Percentiles rank a stretch among this genome's conserved stretches.
Conservation (phyloP, 2,329 filamentous ascomycete species). For the Fusarium sublunatum region DNA sequence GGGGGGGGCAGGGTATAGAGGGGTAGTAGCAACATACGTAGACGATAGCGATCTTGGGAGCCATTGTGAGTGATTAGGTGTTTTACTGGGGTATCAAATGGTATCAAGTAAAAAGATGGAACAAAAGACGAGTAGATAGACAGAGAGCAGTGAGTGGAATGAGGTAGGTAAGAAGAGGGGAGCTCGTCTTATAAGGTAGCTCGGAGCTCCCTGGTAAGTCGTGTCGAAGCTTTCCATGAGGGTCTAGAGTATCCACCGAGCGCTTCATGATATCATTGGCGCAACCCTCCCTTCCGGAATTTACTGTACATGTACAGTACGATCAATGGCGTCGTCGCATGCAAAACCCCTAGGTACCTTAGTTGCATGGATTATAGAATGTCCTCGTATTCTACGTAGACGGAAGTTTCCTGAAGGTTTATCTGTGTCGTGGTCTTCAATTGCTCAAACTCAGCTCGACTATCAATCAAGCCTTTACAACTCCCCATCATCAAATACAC, state of each 20-base stretch:
- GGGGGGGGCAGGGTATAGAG: conserved; percentile 11
- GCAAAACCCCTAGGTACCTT: background rate
- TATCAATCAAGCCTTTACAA: no score
- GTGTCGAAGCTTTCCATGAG: conserved; percentile 16
- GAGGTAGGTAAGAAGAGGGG: conserved; percentile 7
- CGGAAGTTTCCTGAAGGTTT: background rate
- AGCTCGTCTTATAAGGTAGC: conserved; percentile 43
- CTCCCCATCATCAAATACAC: no score
- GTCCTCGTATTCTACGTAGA: background rate
- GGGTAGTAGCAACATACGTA: conserved; percentile 72
- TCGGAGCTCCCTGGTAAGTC: conserved; percentile 9
- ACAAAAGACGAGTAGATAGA: conserved; percentile 4
- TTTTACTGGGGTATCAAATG: conserved; percentile 18
- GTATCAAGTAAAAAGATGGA: background rate
- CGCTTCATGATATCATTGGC: conserved; percentile 34
- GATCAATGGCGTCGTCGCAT: conserved; percentile 13
- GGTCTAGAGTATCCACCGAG: background rate
- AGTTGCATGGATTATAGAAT: no score
- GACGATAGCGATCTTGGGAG: conserved; percentile 91
- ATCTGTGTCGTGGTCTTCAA: no score
- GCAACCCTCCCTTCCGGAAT: conserved; percentile 29
- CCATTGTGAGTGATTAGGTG: conserved; percentile 68
- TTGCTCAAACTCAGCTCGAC: no score
- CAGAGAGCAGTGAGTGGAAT: conserved; percentile 4
- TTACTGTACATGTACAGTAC: no score